Conservation (phyloP, 2,329 filamentous ascomycete genomes). For the Saccharata proteae region DNA sequence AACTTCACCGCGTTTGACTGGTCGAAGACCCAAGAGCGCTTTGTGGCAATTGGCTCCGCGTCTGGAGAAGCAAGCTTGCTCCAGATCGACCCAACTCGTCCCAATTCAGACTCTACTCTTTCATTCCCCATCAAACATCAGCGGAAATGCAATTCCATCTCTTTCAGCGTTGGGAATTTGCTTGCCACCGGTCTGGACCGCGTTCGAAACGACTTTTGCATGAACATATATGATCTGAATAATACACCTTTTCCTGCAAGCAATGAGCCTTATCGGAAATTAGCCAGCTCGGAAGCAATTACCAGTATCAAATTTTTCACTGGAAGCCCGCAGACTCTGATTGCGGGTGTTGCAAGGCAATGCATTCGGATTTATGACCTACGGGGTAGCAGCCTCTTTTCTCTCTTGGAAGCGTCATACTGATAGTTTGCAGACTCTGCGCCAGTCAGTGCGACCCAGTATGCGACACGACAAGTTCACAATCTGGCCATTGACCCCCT, state of each 20-base stretch:
- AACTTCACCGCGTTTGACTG: slow-evolving; percentile 55
- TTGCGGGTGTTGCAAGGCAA: slow-evolving; percentile 64
- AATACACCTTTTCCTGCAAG: slow-evolving; percentile 39
- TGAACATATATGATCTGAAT: slow-evolving; percentile 73
- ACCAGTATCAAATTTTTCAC: slow-evolving; percentile 75
- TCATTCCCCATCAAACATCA: slow-evolving; percentile 61
- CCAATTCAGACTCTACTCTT: slow-evolving; percentile 37
- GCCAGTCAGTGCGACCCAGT: slow-evolving; percentile 35
- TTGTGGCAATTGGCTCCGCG: slow-evolving; percentile 64
- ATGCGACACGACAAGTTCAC: slow-evolving; percentile 47
- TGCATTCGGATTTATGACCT: slow-evolving; percentile 69
- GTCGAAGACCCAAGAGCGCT: slow-evolving; percentile 48
- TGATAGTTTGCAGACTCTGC: slow-evolving; percentile 22
- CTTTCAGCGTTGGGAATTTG: slow-evolving; percentile 60
- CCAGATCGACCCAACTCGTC: slow-evolving; percentile 52
- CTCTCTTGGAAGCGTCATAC: not conserved
- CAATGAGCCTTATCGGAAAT: slow-evolving; percentile 42
- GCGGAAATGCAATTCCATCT: slow-evolving; percentile 68
- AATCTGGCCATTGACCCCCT: slow-evolving; percentile 66
- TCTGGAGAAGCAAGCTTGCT: slow-evolving; percentile 66
- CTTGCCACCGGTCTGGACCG: slow-evolving; percentile 70
- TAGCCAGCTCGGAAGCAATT: slow-evolving; percentile 55
- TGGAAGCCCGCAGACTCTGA: slow-evolving; percentile 60
- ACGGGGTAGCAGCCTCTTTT: slow-evolving; percentile 41
- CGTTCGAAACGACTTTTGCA: slow-evolving; percentile 67